Evolutionary conservation across 768 basidiomycete genomes (phyloP).

Genomic region (Hemileccinum impolitum): DNA sequence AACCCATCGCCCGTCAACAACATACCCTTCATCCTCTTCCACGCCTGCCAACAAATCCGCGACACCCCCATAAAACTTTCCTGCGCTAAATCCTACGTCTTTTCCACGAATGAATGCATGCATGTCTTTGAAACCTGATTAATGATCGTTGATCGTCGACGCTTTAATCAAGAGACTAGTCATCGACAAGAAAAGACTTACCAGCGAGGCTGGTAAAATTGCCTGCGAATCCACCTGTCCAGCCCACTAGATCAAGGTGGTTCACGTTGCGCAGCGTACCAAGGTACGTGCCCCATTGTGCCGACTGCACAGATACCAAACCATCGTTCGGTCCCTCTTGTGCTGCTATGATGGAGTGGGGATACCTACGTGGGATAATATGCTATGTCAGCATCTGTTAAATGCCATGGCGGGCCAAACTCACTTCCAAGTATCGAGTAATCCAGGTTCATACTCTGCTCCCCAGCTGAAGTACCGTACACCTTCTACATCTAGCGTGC

Average conservation of each 20-base stretch:
- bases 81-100: conserved; percentile 88
- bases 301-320: conserved; percentile 82
- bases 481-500: conserved; percentile 71
- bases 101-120: conserved; percentile 87
- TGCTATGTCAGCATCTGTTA: not conserved
- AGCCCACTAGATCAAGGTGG: conserved; percentile 90
- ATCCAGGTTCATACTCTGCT: conserved; percentile 81
- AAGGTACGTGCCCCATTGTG: conserved; percentile 93
- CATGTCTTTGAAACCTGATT: conserved; percentile 62
- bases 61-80: conserved; percentile 85
- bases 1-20: conserved; percentile 23
- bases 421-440: conserved; percentile 86
- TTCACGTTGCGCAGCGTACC: conserved; percentile 91
- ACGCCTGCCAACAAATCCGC: conserved; percentile 74
- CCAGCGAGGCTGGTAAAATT: conserved; percentile 26
- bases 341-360: conserved; percentile 76
- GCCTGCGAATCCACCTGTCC: conserved; percentile 51
- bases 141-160: not conserved
- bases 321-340: conserved; percentile 95
- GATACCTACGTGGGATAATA: conserved; percentile 38
- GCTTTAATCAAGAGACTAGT: not conserved
- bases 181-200: not conserved
- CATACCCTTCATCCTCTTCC: conserved; percentile 56
- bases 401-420: conserved; percentile 4
- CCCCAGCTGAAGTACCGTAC: conserved; percentile 97